A percentile compares a stretch with the other conserved stretches of the same genome.
Evolutionary conservation across 257 asterid species (phyloP).

Genomic region (Vinca minor): DNA sequence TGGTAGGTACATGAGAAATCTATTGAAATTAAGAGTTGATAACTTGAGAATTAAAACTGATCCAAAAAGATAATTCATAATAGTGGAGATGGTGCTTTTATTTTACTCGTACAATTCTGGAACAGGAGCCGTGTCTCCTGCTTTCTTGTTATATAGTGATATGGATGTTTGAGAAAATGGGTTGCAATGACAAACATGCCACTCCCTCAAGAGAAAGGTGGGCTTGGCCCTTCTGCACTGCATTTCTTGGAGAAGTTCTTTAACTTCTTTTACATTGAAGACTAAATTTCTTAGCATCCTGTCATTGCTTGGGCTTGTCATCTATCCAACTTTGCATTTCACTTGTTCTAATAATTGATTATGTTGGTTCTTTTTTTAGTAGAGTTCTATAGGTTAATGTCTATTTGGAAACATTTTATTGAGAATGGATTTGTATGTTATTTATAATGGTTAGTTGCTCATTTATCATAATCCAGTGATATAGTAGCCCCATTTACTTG

Average conservation of each 20-base stretch:
- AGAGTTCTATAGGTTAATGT: not conserved
- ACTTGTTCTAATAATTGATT: not conserved
- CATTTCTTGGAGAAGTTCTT: not conserved
- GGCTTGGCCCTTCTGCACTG: not conserved
- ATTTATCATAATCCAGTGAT: not conserved
- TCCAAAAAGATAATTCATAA: not conserved
- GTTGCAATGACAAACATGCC: not conserved
- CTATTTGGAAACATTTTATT: not conserved
- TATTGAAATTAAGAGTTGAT: not conserved
- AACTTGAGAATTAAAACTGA: not conserved
- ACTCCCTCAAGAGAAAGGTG: not conserved
- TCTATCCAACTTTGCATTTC: not conserved
- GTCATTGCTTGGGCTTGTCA: not conserved
- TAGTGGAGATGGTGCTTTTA: not conserved
- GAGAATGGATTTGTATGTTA: not conserved
- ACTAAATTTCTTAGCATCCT: not conserved
- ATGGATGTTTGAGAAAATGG: not conserved
- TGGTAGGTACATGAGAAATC: not conserved
- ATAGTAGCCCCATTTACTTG: not conserved
- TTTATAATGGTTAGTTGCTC: not conserved
- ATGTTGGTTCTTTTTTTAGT: not conserved
- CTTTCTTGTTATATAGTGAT: not conserved
- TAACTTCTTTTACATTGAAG: not conserved
- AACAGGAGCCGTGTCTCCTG: not conserved
- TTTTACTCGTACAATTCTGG: not conserved